phyloP scores from a whole-genome alignment of 2,329 filamentous ascomycete species.

The Aspergillus ochraceus region DNA sequence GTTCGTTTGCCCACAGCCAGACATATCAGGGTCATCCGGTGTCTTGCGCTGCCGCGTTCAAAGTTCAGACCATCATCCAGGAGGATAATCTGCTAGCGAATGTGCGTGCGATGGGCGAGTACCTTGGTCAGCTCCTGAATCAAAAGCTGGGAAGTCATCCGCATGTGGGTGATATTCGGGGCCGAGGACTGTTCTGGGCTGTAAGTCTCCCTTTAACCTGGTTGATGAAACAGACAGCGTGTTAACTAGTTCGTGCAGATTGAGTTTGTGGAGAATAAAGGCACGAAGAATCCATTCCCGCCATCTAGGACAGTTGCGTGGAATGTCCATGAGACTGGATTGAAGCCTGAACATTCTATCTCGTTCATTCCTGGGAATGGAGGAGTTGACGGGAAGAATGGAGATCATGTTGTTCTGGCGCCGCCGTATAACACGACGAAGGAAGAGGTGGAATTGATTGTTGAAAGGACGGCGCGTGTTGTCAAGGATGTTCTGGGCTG shows the following conservation, averaged over 20 bases:
- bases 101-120: conserved; percentile 29
- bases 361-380: conserved; percentile 55
- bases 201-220: conserved; percentile 35
- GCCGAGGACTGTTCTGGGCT: conserved; percentile 56
- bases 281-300: conserved; percentile 52
- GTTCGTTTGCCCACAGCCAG: conserved; percentile 55
- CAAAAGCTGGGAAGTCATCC: conserved; percentile 44
- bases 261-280: conserved; percentile 56
- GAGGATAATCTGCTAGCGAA: conserved; percentile 52
- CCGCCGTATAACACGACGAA: conserved; percentile 55
- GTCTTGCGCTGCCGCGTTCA: conserved; percentile 52
- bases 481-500: conserved; percentile 38
- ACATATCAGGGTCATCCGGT: conserved; percentile 59
- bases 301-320: conserved; percentile 42
- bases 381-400: conserved; percentile 50
- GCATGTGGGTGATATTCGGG: conserved; percentile 56
- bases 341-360: conserved; percentile 42
- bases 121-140: conserved; percentile 40
- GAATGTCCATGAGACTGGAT: conserved; percentile 49
- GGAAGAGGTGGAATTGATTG: conserved; percentile 50
- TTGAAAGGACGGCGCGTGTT: conserved; percentile 44
- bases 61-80: conserved; percentile 54
- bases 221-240: neutral
- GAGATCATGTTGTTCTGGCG: conserved; percentile 56
- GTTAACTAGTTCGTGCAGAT: conserved; percentile 36